Evolutionary conservation across 805 yeast species (phyloP), one percentile per base, ranked within the genome.

Genomic region (Candida taoyuanica): DNA sequence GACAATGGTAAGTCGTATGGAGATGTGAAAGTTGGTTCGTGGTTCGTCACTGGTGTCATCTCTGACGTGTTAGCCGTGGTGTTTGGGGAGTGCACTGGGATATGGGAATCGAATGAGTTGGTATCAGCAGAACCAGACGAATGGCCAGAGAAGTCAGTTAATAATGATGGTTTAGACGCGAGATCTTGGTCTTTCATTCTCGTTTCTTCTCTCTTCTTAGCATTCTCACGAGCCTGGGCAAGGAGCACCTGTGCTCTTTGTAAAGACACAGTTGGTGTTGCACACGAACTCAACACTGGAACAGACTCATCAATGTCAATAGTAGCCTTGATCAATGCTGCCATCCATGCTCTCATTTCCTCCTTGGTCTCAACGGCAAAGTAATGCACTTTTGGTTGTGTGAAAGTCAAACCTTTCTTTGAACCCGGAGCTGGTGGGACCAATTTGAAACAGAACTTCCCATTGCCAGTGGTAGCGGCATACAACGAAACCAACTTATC

Each of bases 341-440:
- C 84, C 78, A 89, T 79, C 99, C 99, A 93, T 2, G 73, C 74
- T 56, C 96, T 73, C 96, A 91, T 84, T 47, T 91, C 98, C 34
- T 87, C 95, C 40, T 72, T 76, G 0, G 86, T 73, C 34, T 93
- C 97, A 31, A 91, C 96, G 0, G 98, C 97, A 71, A 93, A 93
- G 60, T 83, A 93, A 55, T 93, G 98, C 7, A 88, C 85, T 49
- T 88, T 86, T 20, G 96, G 98, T 47, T 89, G 96, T 0, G 99
- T 93, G 60, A 93, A 93, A 0, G 96, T 89, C 40, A 93, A 74
- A 0, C 98, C 98, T 63, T 89, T 91, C 48, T 82, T 81, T 37
- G 91, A 85, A 0, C 99, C 99, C 0, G 98, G 98, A 2, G 95
- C 95, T 0, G 99, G 99, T 8, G 99, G 99, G 4, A 89, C 77